Conservation (phyloP, 2,329 filamentous ascomycete species). For the Penicillium rolfsii region DNA sequence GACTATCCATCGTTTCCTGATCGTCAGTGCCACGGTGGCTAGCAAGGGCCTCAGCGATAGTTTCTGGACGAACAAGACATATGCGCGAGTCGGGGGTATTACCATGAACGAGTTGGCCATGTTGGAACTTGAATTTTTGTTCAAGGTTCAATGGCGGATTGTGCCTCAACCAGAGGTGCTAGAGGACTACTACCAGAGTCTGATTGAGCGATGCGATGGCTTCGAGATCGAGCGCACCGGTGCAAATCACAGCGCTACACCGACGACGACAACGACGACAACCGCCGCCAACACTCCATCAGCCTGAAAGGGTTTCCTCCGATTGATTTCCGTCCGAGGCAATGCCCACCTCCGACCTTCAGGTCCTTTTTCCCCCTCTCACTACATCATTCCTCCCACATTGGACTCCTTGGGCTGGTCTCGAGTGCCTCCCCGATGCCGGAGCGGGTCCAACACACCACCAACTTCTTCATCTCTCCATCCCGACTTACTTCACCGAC, state of each 20-base stretch:
- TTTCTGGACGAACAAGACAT: constrained; percentile 98
- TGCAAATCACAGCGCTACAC: constrained; percentile 12
- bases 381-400: background rate
- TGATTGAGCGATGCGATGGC: constrained; percentile 70
- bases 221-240: constrained; percentile 55
- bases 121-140: constrained; percentile 89
- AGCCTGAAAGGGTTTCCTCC: constrained; percentile 10
- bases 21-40: constrained; percentile 92
- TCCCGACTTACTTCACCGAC: constrained; percentile 7
- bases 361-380: background rate
- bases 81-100: constrained; percentile 90
- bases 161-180: constrained; percentile 93
- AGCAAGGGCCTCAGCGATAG: constrained; percentile 95
- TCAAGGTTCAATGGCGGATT: constrained; percentile 93
- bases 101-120: constrained; percentile 86
- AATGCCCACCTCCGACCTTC: background rate
- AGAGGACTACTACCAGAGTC: constrained; percentile 86
- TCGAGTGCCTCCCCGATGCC: constrained; percentile 14
- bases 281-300: constrained; percentile 16
- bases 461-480: background rate
- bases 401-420: constrained; percentile 24
- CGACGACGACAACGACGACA: constrained; percentile 3
- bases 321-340: background rate
- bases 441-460: background rate
- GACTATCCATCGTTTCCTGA: constrained; percentile 95